Evolutionary conservation across 2,329 filamentous ascomycete genomes (phyloP).

Genomic region (Sporothrix pseudoabietina): DNA sequence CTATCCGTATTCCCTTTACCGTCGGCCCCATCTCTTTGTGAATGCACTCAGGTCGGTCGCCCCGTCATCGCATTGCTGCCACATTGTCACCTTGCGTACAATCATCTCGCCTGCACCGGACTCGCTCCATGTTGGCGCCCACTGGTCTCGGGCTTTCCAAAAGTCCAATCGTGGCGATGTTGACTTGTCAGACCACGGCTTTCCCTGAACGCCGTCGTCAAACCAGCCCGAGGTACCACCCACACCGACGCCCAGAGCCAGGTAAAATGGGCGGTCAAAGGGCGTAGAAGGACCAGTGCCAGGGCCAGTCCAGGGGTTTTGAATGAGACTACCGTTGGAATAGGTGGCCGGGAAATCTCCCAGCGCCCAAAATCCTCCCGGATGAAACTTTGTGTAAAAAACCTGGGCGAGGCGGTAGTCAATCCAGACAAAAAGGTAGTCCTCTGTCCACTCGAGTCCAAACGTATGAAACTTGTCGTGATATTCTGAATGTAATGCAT

Average conservation of each 20-base stretch:
- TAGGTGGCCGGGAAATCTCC: constrained; percentile 29
- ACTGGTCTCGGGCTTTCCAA: constrained; percentile 28
- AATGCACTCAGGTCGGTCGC: constrained; percentile 29
- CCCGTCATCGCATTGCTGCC: constrained; percentile 32
- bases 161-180: constrained; percentile 28
- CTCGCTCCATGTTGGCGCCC: constrained; percentile 24
- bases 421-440: constrained; percentile 33
- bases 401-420: constrained; percentile 32
- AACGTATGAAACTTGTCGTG: constrained; percentile 30
- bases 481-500: constrained; percentile 27
- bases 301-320: constrained; percentile 24
- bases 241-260: constrained; percentile 56
- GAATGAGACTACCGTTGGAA: constrained; percentile 26
- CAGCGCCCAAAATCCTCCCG: constrained; percentile 20
- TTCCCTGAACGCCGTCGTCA: constrained; percentile 31
- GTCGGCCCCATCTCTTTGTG: not conserved
- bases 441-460: constrained; percentile 31
- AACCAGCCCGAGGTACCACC: constrained; percentile 55
- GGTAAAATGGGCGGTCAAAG: constrained; percentile 55
- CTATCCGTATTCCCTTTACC: not conserved
- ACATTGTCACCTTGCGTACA: constrained; percentile 32
- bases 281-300: constrained; percentile 42
- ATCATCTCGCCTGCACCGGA: constrained; percentile 33
- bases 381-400: constrained; percentile 28
- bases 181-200: constrained; percentile 32